Base-by-base conservation (phyloP, 2,329 filamentous ascomycete genomes). In the Aspergillus pseudoglaucus region DNA sequence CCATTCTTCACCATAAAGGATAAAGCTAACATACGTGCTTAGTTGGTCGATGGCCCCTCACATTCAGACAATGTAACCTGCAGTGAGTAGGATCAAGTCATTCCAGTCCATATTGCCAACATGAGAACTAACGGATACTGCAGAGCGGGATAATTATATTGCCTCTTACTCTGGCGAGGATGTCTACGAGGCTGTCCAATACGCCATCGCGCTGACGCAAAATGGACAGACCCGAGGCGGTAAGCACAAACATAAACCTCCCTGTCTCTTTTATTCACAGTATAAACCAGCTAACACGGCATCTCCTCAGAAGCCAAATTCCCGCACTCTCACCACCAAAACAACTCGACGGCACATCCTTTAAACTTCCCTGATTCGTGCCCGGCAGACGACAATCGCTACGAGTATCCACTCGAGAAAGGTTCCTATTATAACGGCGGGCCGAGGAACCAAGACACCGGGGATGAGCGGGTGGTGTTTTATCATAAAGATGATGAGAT, bases 381-480 rank as follows among this genome's bases (percentile, higher is more conserved):
- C 35, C 35, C 35, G n/a, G 35, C 35, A 15, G 35, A 38, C 35
- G 8, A 38, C 3, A 38, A 9, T 7, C 35, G 14, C 15, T 17
- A 15, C 35, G 35, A 18, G 3, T 38, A 38, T 15, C 35, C 35
- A 18, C 14, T n/a, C 15, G 7, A 18, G 15, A 17, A 15, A 15
- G n/a, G 15, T 6, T 15, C 15, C 30, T 10, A 12, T 14, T 38
- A 38, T 9, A 38, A 38, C 35, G 35, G 35, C 7, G 35, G 35
- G 7, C n/a, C n/a, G 10, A 33, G 14, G 3, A 33, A 33, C 30
- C 30, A n/a, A 6, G 3, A 3, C 54, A 12, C 42, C 27, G 20
- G 63, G 57, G 4, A 60, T 49, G 14, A 33, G 10, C 6, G 6
- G 9, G 30, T 33, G 30, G 30, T 33, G 30, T 33, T 15, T 7